These are phyloP conservation scores for Kurtzmaniella quercitrusa DNA, from an alignment of 1,139 yeast species.

Conservation along the genomic window DNA sequence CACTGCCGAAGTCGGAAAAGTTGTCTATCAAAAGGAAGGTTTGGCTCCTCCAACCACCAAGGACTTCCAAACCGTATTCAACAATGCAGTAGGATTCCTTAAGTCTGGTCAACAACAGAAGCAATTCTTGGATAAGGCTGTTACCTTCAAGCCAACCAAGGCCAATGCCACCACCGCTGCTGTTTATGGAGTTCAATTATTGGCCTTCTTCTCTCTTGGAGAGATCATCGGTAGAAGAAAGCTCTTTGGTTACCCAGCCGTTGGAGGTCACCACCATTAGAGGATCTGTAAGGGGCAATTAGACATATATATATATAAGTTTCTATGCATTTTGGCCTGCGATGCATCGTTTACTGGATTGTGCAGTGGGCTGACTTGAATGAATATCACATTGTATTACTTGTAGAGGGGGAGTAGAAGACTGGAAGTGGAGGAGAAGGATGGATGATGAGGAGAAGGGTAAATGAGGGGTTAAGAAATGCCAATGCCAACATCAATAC, in stretches of 20 bases:
- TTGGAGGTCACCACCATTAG: slow-evolving; percentile 24
- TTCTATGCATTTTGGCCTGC: background rate
- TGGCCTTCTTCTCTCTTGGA: slow-evolving; percentile 92
- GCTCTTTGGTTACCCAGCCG: slow-evolving; percentile 75
- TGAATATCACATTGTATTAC: background rate
- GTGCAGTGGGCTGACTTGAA: background rate
- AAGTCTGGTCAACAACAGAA: slow-evolving; percentile 42
- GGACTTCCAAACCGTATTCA: slow-evolving; percentile 77
- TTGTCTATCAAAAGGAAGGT: slow-evolving; percentile 87
- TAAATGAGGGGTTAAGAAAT: no score
- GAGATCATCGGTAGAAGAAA: slow-evolving; percentile 97
- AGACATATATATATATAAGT: background rate
- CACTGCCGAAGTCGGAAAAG: slow-evolving; percentile 80
- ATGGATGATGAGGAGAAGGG: background rate
- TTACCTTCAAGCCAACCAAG: slow-evolving; percentile 48
- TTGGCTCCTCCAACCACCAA: slow-evolving; percentile 83
- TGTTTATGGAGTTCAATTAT: slow-evolving; percentile 75
- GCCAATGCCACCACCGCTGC: slow-evolving; percentile 64
- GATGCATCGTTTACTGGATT: background rate
- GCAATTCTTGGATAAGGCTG: slow-evolving; percentile 41
- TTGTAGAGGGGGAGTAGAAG: background rate
- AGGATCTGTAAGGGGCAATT: slow-evolving; percentile 4
- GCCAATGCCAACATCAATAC: no score
- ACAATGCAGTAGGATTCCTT: slow-evolving; percentile 36
- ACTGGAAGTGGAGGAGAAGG: background rate